Evolutionary conservation across 305 asterid species (phyloP), one percentile per base, ranked within the genome.

Genomic region (Solanum hybrid): DNA sequence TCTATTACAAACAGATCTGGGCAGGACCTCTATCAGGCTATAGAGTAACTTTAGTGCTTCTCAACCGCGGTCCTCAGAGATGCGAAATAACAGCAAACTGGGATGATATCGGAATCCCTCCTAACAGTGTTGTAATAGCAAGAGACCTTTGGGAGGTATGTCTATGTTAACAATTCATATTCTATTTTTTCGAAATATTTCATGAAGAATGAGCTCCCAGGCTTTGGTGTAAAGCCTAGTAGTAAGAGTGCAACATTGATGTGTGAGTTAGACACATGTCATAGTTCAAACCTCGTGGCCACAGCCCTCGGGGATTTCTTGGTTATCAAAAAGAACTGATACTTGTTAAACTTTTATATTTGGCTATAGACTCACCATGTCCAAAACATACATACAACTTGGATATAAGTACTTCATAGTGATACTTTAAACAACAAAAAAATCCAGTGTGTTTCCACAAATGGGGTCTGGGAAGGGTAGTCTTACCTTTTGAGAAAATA

Each of bases 131-230:
- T 71, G 96, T 92, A 22, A 14, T 88, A 69, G 97, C 93, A 38
- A 94, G 98, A 91, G 98, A 96, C 90, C 94, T 95, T 6, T 96
- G 99, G 99, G 92, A 95, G 98, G 98, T 95, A 92, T 64, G 40
- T 14, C 32, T 60, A 9, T 75, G 40, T 77, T 56, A 71, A 27
- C 32, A 14, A 0, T 72, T 60, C 35, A 5, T n/a, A 26, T 11
- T 10, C 10, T 34, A 37, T 11, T 17, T 56, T 56, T 56, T 20
- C 4, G 0, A 17, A 29, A 17, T 37, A 51, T 5, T 84, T 3
- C 36, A 29, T 26, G 42, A 84, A 20, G 76, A 85, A 31, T 11
- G 32, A 31, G 40, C 29, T 35, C 87, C 73, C 35, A 46, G 27
- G 20, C 10, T 46, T 71, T 81, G 38, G 72, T 82, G 20, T 46